Base-by-base conservation (phyloP, 192 early-diverging fungal genomes). In the Haplosporangium gracile region DNA sequence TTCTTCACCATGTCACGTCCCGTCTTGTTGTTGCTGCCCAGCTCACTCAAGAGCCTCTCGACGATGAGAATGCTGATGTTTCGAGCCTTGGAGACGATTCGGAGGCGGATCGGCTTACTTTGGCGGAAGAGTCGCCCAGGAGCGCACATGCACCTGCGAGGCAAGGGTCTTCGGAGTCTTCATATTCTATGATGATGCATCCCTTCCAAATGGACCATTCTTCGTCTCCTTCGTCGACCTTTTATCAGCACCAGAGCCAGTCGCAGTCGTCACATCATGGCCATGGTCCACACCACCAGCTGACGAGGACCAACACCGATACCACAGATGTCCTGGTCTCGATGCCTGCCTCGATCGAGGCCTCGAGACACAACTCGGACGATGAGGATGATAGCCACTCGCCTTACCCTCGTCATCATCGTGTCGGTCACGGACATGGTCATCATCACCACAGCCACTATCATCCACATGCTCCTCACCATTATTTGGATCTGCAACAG, bases 271-370 rank as follows among this genome's bases (percentile, higher is more conserved):
- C 43, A 5, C 51, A 55, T 18, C 51, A 40, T 26, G 6, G 39
- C 34, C 16, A 39, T 34, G 22, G 34, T 38, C n/a, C 53, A 22
- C 63, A 15, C 45, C 71, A 40, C 26, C 15, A 42, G 0, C 24
- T 80, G 57, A 80, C 72, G 22, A 74, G 79, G 43, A 73, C 72
- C 7, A 74, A 74, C 72, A 53, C 79, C 13, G 79, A 80, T 24
- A 68, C 79, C 16, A 80, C 79, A 42, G 79, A 80, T 45, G 79
- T 80, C 36, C 47, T 80, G 34, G 63, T 80, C 10, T 80, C 79
- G 16, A 63, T 74, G 72, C 60, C 79, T 40, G 26, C 72, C 1
- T 80, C 79, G 24, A 74, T 80, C 11, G 79, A 80, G 4, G 71
- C 60, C 6, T 74, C 72, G 7, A 74, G 79, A 51, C 71, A 72